Evolutionary conservation across 1,284 basidiomycete species (phyloP).

Genomic region (Xerocomus nothofagi): DNA sequence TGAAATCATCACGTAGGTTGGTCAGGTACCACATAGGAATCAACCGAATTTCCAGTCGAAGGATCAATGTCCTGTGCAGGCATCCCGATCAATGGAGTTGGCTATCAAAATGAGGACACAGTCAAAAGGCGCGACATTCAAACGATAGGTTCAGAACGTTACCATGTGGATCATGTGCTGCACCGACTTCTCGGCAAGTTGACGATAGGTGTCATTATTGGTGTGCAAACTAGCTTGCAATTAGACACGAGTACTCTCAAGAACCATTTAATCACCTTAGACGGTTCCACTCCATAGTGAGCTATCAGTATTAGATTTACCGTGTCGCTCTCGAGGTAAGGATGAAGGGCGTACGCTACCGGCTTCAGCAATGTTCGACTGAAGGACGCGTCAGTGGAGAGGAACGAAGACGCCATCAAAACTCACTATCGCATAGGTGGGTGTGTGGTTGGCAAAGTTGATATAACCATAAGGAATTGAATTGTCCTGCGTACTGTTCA

Average conservation of each 20-base stretch:
- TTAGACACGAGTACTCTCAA: no score
- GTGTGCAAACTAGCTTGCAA: no score
- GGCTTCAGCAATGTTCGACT: conserved; percentile 69
- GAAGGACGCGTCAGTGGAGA: not conserved
- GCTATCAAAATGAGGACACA: no score
- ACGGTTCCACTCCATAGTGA: conserved; percentile 47
- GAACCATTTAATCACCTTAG: conserved; percentile 28
- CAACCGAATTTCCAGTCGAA: no score
- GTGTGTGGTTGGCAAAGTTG: conserved; percentile 52
- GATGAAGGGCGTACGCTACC: conserved; percentile 54
- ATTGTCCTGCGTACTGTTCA: conserved; percentile 38
- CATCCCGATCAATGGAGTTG: no score
- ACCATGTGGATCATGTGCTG: conserved; percentile 46
- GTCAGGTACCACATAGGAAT: conserved; percentile 53
- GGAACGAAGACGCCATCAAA: not conserved
- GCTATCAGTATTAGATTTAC: conserved; percentile 25
- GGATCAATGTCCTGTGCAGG: no score
- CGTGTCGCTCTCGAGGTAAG: not conserved
- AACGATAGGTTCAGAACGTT: no score
- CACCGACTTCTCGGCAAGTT: no score
- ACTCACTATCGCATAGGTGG: conserved; percentile 43
- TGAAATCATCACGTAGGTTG: not conserved
- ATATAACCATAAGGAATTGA: conserved; percentile 53
- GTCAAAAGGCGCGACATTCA: no score
- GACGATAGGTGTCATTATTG: no score